phyloP scores from a whole-genome alignment of 805 yeast species.

The Wickerhamiella alocasiicola region DNA sequence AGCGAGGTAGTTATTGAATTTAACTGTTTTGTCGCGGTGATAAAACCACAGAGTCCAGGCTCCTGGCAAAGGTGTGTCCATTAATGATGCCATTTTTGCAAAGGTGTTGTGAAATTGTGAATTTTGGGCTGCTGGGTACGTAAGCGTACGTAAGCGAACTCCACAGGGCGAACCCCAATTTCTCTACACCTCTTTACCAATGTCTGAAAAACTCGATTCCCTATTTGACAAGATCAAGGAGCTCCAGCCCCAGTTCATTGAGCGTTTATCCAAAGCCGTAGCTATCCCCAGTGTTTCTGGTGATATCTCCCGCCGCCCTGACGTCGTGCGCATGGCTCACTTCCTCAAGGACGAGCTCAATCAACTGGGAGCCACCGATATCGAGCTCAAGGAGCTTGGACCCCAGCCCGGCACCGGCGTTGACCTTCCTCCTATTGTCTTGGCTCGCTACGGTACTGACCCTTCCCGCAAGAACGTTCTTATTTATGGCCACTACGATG shows the following conservation, averaged over 20 bases:
- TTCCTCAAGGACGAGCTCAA: constrained; percentile 61
- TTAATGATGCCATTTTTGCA: too few relatives aligned
- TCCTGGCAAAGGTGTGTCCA: constrained; percentile 15
- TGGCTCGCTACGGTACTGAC: constrained; percentile 75
- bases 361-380: constrained; percentile 65
- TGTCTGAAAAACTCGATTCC: constrained; percentile 11
- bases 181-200: constrained; percentile 9
- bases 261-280: constrained; percentile 59
- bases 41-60: constrained; percentile 26
- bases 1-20: constrained; percentile 20
- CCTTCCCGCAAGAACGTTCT: constrained; percentile 77
- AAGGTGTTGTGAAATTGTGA: too few relatives aligned
- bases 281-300: constrained; percentile 91
- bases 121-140: too few relatives aligned
- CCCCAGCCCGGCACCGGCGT: constrained; percentile 59
- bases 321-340: constrained; percentile 80
- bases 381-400: constrained; percentile 74
- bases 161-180: constrained; percentile 8
- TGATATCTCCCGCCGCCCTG: constrained; percentile 77
- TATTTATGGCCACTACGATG: constrained; percentile 95
- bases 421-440: constrained; percentile 86
- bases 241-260: constrained; percentile 54
- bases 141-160: too few relatives aligned
- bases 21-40: constrained; percentile 22
- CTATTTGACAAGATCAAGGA: constrained; percentile 54